Percentiles rank a stretch among this genome's conserved stretches.
Conservation (phyloP, 2,329 filamentous ascomycete species). For the Venturiaceae sp. region DNA sequence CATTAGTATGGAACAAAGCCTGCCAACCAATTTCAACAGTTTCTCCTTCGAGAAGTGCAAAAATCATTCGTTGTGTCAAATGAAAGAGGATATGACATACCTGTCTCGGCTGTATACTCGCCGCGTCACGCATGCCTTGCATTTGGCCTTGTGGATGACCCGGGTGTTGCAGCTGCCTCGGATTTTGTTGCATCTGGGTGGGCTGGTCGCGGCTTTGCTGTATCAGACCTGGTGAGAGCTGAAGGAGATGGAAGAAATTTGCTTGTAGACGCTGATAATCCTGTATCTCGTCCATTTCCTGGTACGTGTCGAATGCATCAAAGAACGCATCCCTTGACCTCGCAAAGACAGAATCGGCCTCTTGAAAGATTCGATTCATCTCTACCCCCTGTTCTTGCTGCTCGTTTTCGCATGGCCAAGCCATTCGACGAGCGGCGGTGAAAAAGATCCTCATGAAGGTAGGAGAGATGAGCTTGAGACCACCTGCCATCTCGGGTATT, state of each 20-base stretch:
- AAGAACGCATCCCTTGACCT: not conserved
- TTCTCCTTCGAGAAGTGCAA: not conserved
- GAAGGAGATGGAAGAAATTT: not conserved
- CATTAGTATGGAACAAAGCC: not conserved
- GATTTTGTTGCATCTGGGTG: not conserved
- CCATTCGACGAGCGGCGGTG: not conserved
- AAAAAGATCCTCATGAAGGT: conserved; percentile 4
- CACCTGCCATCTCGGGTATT: not conserved
- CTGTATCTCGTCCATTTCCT: not conserved
- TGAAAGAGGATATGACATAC: not conserved
- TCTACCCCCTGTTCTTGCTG: not conserved
- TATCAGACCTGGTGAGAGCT: not conserved
- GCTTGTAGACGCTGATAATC: not conserved
- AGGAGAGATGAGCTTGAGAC: not conserved
- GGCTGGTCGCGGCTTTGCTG: not conserved
- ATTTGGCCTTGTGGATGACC: not conserved
- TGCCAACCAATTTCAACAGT: not conserved
- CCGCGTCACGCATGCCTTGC: not conserved
- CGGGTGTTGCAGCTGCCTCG: not conserved
- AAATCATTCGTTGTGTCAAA: not conserved
- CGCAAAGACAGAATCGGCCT: not conserved
- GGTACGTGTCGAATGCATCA: not conserved
- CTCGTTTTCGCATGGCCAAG: not conserved
- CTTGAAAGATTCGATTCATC: not conserved
- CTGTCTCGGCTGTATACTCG: not conserved